Conservation (phyloP, 2,329 filamentous ascomycete species). For the Fusarium pininemorale region DNA sequence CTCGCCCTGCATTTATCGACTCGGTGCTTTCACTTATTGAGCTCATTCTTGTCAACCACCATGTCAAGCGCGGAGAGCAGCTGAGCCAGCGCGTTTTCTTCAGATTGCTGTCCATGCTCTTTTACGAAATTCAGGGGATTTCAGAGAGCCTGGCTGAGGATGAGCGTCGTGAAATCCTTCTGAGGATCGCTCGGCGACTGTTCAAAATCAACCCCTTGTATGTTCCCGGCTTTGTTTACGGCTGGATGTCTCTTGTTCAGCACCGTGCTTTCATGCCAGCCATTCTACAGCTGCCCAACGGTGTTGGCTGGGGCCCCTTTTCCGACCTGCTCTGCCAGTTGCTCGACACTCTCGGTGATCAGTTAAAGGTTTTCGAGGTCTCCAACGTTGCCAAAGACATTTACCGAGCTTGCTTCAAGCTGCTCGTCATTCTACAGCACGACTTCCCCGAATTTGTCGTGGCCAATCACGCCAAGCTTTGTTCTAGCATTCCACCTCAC, state of each 20-base stretch:
- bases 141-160: conserved; percentile 66
- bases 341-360: conserved; percentile 78
- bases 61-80: conserved; percentile 79
- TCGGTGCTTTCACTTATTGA: conserved; percentile 80
- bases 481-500: conserved; percentile 81
- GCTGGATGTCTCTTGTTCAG: conserved; percentile 83
- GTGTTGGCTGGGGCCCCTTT: conserved; percentile 79
- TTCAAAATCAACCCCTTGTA: conserved; percentile 77
- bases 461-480: conserved; percentile 85
- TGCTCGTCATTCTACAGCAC: conserved; percentile 87
- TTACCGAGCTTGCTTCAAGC: conserved; percentile 83
- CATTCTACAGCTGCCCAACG: conserved; percentile 74
- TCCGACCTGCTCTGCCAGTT: conserved; percentile 77
- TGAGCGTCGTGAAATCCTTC: conserved; percentile 74
- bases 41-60: conserved; percentile 85
- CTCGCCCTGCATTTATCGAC: conserved; percentile 77
- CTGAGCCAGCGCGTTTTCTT: conserved; percentile 93
- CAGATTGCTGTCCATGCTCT: conserved; percentile 83
- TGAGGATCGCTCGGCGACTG: conserved; percentile 77
- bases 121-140: conserved; percentile 75
- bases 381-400: conserved; percentile 79
- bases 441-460: conserved; percentile 95
- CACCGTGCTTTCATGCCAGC: conserved; percentile 86
- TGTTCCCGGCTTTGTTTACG: conserved; percentile 84
- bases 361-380: conserved; percentile 78